phyloP scores from a whole-genome alignment of 768 basidiomycete genomes.

The Dentipellis sp. region DNA sequence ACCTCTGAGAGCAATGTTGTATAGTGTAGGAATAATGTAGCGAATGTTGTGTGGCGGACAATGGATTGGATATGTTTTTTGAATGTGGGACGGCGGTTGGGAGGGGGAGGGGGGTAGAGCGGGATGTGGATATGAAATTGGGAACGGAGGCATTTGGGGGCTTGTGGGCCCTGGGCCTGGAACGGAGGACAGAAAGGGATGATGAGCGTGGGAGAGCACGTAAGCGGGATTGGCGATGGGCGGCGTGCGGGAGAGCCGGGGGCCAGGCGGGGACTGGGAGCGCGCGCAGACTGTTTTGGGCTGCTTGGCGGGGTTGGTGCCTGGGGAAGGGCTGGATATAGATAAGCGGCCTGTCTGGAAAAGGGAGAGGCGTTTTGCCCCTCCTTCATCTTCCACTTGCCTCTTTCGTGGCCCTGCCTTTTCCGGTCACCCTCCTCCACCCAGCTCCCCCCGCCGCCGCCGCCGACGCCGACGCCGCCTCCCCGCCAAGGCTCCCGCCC shows the following conservation, averaged over 20 bases:
- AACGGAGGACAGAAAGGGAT: not conserved
- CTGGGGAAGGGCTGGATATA: conserved; percentile 19
- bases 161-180: conserved; percentile 2
- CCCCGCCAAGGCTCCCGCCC: not conserved
- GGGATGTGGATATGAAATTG: conserved; percentile 4
- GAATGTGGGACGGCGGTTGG: not conserved
- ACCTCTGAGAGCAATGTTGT: not conserved
- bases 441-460: not conserved
- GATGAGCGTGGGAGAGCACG: not conserved
- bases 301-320: conserved; percentile 14
- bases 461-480: not conserved
- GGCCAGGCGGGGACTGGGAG: conserved; percentile 1
- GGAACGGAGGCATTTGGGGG: not conserved
- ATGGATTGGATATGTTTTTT: not conserved
- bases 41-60: not conserved
- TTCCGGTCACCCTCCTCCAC: conserved; percentile 12
- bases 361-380: conserved; percentile 15
- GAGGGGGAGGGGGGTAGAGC: conserved; percentile 4
- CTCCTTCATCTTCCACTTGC: conserved; percentile 14
- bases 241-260: not conserved
- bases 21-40: not conserved
- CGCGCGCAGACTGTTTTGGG: conserved; percentile 13
- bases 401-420: conserved; percentile 18
- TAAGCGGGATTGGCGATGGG: too few species aligned
- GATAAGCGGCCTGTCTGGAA: conserved; percentile 18